Evolutionary conservation across 75 land plant genomes (phyloP), one percentile per base, ranked within the genome.

Genomic region (Picea sitchensis): DNA sequence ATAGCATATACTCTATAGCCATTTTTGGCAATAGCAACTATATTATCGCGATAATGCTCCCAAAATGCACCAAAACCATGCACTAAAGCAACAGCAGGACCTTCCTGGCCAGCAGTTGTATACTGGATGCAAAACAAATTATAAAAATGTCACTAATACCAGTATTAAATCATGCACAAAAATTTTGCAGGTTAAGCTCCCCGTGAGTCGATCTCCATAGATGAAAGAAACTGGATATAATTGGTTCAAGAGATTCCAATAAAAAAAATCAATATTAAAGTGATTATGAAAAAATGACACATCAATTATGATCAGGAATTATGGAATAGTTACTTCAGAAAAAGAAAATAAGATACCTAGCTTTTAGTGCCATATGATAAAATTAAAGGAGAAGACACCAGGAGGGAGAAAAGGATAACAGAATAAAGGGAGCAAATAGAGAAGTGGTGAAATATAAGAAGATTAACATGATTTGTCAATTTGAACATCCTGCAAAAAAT

Each of bases 1-100:
- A 94, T 74, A 64, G 98, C 99, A 89, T 91, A 96, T 59, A 96
- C 95, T n/a, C 88, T 85, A 64, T 91, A 81, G 64, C 93, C 95
- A 61, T 73, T 76, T 59, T 86, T 83, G 67, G 97, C 93, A 63
- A 92, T 83, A 54, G 68, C 80, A 56, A 80, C 34, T 67, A 96
- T 81, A 82, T 96, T 96, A 76, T 90, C 92, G 14, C 98, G 91
- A 73, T 89, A 96, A 78, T 96, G 99, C 82, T 94, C 93, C 84
- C 96, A 82, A 78, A 92, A 94, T 38, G 95, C 99, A 68, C 99
- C 99, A 83, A 96, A 96, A 23, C 99, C 99, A 86, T 96, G 99
- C 17, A 94, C 92, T 56, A 96, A 86, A 47, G 91, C 90, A 60
- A 90, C 77, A 36, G 95, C 85, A 62, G 95, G 96, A 75, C 99